These are phyloP conservation scores for Farysia itapuensis DNA, from an alignment of 1,284 basidiomycete species.

Conservation along the genomic window DNA sequence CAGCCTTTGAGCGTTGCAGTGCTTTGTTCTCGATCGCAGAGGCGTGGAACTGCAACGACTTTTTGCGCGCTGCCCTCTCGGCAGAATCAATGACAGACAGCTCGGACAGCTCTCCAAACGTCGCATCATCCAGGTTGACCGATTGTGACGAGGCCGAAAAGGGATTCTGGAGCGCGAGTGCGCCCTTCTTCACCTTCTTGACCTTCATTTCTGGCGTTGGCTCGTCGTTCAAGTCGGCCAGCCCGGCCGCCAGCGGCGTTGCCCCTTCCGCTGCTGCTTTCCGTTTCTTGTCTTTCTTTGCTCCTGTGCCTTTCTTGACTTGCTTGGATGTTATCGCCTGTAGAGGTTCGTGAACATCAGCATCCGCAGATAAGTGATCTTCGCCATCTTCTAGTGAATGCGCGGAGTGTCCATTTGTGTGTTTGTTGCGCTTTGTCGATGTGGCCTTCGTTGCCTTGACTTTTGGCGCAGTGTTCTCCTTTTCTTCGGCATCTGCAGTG, in stretches of 20 bases:
- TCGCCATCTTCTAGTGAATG: neutral
- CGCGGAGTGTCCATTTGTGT: constrained; percentile 3
- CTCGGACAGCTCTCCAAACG: constrained; percentile 50
- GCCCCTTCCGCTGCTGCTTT: constrained; percentile 11
- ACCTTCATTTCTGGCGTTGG: constrained; percentile 25
- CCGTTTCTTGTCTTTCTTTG: constrained; percentile 9
- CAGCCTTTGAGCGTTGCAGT: constrained; percentile 26
- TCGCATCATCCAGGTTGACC: constrained; percentile 22
- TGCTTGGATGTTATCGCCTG: neutral
- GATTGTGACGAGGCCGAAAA: constrained; percentile 15
- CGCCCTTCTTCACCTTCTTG: constrained; percentile 16
- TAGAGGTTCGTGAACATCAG: neutral
- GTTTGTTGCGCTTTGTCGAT: constrained; percentile 7
- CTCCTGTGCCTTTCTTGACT: neutral
- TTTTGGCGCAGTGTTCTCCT: constrained; percentile 22
- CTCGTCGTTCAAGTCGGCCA: constrained; percentile 36
- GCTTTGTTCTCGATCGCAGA: constrained; percentile 36
- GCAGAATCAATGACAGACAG: constrained; percentile 44
- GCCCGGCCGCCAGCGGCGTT: constrained; percentile 26
- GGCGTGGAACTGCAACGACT: constrained; percentile 55
- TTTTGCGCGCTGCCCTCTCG: constrained; percentile 48
- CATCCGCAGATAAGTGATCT: neutral
- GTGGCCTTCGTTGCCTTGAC: constrained; percentile 6
- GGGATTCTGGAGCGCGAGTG: constrained; percentile 8
- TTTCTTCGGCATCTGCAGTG: constrained; percentile 37